These are phyloP conservation scores for Diaporthe vaccinii DNA, from an alignment of 2,329 filamentous ascomycete species.

Conservation along the genomic window DNA sequence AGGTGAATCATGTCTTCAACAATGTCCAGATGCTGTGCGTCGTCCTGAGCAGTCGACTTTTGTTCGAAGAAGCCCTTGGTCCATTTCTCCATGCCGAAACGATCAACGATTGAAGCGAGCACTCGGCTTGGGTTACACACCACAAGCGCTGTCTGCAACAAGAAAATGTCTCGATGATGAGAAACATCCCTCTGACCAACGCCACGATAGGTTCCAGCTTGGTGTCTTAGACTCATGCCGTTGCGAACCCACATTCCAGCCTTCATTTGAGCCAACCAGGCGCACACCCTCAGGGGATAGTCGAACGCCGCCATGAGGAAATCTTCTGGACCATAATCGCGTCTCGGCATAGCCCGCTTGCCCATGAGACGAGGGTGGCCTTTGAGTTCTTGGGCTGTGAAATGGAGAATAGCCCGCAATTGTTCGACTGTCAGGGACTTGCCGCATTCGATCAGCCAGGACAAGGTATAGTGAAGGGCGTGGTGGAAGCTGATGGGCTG, in stretches of 20 bases:
- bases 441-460: conserved; percentile 93
- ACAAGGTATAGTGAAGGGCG: conserved; percentile 93
- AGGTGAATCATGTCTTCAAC: conserved; percentile 97
- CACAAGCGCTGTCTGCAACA: conserved; percentile 91
- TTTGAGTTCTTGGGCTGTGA: conserved; percentile 78
- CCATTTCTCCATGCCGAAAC: conserved; percentile 91
- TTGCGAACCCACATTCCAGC: conserved; percentile 99
- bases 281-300: conserved; percentile 91
- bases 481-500: conserved; percentile 98
- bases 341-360: conserved; percentile 67
- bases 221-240: conserved; percentile 93
- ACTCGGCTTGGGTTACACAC: conserved; percentile 87
- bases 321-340: conserved; percentile 77
- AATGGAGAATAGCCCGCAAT: conserved; percentile 77
- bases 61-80: conserved; percentile 84
- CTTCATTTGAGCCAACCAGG: conserved; percentile 98
- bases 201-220: conserved; percentile 92
- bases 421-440: conserved; percentile 79
- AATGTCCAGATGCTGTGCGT: conserved; percentile 89
- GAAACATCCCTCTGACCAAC: conserved; percentile 91
- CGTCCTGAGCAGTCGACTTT: conserved; percentile 82
- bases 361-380: conserved; percentile 75
- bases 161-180: conserved; percentile 94
- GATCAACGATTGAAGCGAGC: conserved; percentile 89
- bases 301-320: conserved; percentile 91